Evolutionary conservation across 768 basidiomycete genomes (phyloP), one percentile per base, ranked within the genome.

Genomic region (Auricularia sp.): DNA sequence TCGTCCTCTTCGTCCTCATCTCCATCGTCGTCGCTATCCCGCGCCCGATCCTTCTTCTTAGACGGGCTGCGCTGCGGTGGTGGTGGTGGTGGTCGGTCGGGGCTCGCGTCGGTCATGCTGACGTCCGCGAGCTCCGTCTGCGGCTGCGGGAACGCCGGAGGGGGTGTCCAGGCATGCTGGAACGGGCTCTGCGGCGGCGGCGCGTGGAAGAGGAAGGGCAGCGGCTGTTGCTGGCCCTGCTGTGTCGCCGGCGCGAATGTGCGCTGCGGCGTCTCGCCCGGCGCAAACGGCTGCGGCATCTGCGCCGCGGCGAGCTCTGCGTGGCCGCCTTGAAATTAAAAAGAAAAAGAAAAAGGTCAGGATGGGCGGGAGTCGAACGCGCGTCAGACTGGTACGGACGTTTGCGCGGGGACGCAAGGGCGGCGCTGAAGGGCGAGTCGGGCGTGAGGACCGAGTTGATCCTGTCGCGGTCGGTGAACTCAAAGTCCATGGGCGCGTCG

Each of bases 401-500:
- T 82, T 91, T 91, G 70, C 80, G 79, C 39, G 86, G 82, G 33
- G 84, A 61, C 23, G 64, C 61, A 18, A 59, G 61, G 29, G 54
- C 44, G 21, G 36, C 82, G 69, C 74, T 79, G 54, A 67, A 67
- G 8, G 66, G 66, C n/a, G 78, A 71, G 61, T 83, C 80, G 33
- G 88, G 90, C 2, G 80, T 83, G 2, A 86, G 84, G 71, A 78
- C 83, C 64, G 79, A 75, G 43, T 74, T 72, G 63, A 72, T 78
- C 66, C 72, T 81, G 16, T 83, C 81, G 33, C 33, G 65, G 44
- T 63, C 90, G 8, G 90, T 92, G 78, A 87, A 92, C 72, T 92
- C 85, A 74, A 86, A 93, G 74, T 93, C 91, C 91, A 93, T 93
- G 3, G 91, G 91, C 3, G 87, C 88, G 14, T 59, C 56, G 34